phyloP scores from a whole-genome alignment of 768 basidiomycete genomes.

The Auricularia auricula-judae region DNA sequence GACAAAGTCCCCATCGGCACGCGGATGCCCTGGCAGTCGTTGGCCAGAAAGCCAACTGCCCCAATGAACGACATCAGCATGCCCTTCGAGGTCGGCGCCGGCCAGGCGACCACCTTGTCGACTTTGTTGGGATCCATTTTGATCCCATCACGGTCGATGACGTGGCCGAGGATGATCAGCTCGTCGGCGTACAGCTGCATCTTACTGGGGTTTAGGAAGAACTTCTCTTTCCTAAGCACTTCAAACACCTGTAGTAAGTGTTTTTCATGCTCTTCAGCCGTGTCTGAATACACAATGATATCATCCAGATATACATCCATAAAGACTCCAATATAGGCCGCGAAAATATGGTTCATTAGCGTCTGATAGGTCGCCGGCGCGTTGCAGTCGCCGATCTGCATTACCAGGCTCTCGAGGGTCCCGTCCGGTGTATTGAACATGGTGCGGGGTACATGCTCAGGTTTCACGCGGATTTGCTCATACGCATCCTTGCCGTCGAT shows the following conservation, averaged over 20 bases:
- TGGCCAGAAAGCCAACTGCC: slow-evolving; percentile 19
- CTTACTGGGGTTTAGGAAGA: too few species aligned
- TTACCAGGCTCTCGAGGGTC: slow-evolving; percentile 11
- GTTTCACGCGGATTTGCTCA: slow-evolving; percentile 9
- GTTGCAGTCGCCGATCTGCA: slow-evolving; percentile 15
- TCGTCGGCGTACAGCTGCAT: too few species aligned
- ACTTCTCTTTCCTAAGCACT: slow-evolving; percentile 4
- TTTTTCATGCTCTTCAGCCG: slow-evolving; percentile 22
- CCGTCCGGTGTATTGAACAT: slow-evolving; percentile 11
- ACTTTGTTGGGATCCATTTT: slow-evolving; percentile 11
- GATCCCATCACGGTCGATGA: too few species aligned
- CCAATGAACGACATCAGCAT: slow-evolving; percentile 26
- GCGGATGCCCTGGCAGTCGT: slow-evolving; percentile 19
- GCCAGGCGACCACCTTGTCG: slow-evolving; percentile 20
- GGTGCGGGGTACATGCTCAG: slow-evolving; percentile 10
- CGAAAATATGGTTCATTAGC: slow-evolving; percentile 12
- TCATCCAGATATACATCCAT: slow-evolving; percentile 14
- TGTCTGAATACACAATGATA: slow-evolving; percentile 18
- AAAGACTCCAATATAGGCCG: slow-evolving; percentile 10
- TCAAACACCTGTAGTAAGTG: slow-evolving; percentile 8
- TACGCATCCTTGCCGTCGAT: slow-evolving; percentile 11
- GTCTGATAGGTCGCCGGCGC: slow-evolving; percentile 11
- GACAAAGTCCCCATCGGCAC: slow-evolving; percentile 28
- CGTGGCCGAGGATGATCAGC: too few species aligned
- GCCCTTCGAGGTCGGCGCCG: slow-evolving; percentile 15